Evolutionary conservation across 257 asterid species (phyloP).

Genomic region (Avicennia marina): DNA sequence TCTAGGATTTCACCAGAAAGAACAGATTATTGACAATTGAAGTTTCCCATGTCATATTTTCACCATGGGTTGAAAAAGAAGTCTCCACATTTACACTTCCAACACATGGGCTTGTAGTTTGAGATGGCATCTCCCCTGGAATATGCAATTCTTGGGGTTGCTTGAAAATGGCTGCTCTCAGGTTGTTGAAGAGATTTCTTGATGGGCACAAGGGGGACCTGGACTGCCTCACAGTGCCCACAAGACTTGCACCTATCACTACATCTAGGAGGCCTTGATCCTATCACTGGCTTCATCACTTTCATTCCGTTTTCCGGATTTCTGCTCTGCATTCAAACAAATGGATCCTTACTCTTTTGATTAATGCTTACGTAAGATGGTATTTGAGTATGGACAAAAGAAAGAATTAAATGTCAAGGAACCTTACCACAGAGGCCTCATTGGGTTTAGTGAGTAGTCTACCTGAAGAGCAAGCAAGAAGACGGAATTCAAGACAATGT

Average conservation of each 20-base stretch:
- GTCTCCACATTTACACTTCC: slow-evolving; percentile 56
- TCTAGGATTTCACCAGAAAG: too few relatives aligned
- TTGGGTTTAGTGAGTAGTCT: too few relatives aligned
- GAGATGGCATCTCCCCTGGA: slow-evolving; percentile 43
- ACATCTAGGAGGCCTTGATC: slow-evolving; percentile 82
- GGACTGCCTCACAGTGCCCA: slow-evolving; percentile 46
- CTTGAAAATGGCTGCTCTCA: slow-evolving; percentile 5
- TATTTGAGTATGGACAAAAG: too few relatives aligned
- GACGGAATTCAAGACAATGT: too few relatives aligned
- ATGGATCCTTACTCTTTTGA: too few relatives aligned
- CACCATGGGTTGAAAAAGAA: slow-evolving; percentile 57
- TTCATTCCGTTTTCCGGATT: slow-evolving; percentile 26
- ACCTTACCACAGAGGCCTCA: too few relatives aligned
- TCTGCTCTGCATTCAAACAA: too few relatives aligned
- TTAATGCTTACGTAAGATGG: too few relatives aligned
- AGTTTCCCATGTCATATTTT: background rate
- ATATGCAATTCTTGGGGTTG: slow-evolving; percentile 45
- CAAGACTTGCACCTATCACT: slow-evolving; percentile 47
- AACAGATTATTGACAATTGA: background rate
- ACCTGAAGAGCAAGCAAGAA: too few relatives aligned
- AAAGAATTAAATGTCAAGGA: too few relatives aligned
- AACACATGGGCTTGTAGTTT: slow-evolving; percentile 44
- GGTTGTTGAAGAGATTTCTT: background rate
- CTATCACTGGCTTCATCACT: slow-evolving; percentile 39
- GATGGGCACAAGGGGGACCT: slow-evolving; percentile 31